phyloP scores from a whole-genome alignment of 768 basidiomycete species.

The Daedaleopsis sinensis region DNA sequence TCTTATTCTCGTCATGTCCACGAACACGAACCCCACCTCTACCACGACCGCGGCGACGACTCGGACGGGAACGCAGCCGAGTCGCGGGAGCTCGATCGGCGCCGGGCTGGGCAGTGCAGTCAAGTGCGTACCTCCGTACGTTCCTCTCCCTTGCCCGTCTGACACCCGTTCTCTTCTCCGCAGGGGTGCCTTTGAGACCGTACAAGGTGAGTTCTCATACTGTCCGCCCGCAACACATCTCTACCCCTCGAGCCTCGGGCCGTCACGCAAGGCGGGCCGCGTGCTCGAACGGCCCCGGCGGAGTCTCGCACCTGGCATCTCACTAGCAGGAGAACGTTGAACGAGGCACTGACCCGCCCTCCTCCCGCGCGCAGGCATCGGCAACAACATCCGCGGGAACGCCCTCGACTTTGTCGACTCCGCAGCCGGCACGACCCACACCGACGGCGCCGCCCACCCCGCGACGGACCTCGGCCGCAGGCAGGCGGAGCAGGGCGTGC shows the following conservation, averaged over 20 bases:
- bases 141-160: too few species aligned
- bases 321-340: too few species aligned
- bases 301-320: too few species aligned
- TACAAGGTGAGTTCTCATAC: too few species aligned
- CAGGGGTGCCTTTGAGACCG: slow-evolving; percentile 22
- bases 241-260: too few species aligned
- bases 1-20: too few species aligned
- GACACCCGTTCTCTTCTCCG: background rate
- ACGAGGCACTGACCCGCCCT: too few species aligned
- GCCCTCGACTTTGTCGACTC: slow-evolving; percentile 27
- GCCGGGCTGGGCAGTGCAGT: slow-evolving; percentile 9
- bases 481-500: slow-evolving; percentile 20
- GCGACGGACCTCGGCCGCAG: slow-evolving; percentile 21
- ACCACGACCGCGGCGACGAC: background rate
- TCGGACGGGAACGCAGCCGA: background rate
- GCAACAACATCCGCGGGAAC: slow-evolving; percentile 22
- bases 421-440: slow-evolving; percentile 16
- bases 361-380: slow-evolving; percentile 12
- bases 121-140: background rate
- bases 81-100: background rate
- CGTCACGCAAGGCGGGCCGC: too few species aligned
- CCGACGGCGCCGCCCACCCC: slow-evolving; percentile 1
- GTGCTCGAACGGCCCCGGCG: too few species aligned
- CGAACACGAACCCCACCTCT: too few species aligned
- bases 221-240: too few species aligned